phyloP scores from a whole-genome alignment of 2,329 filamentous ascomycete genomes.

The Cladosporium austrohemisphaericum region DNA sequence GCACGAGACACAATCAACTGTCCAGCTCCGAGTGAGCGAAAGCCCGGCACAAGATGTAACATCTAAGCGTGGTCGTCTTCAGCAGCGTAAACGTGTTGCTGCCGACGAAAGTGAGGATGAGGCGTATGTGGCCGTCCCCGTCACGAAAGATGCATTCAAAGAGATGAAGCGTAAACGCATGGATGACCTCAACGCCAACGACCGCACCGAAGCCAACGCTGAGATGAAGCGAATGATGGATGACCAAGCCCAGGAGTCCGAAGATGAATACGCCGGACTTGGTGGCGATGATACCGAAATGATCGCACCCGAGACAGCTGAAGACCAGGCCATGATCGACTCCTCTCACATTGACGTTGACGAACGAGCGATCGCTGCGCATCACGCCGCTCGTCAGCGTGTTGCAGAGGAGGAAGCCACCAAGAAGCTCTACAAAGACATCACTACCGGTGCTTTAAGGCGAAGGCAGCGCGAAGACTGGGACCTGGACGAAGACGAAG shows the following conservation, averaged over 20 bases:
- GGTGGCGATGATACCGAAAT: conserved; percentile 73
- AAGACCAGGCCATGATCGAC: conserved; percentile 86
- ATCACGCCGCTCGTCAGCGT: conserved; percentile 79
- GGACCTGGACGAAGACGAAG: conserved; percentile 77
- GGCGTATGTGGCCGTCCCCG: conserved; percentile 37
- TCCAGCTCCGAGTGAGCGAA: conserved; percentile 31
- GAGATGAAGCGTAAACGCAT: conserved; percentile 64
- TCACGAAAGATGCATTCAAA: conserved; percentile 57
- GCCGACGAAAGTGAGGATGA: conserved; percentile 43
- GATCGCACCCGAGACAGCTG: conserved; percentile 68
- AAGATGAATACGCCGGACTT: conserved; percentile 94
- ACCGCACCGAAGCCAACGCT: conserved; percentile 57
- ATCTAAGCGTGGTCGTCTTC: conserved; percentile 55
- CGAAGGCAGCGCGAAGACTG: conserved; percentile 70
- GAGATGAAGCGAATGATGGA: conserved; percentile 86
- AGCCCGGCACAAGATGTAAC: conserved; percentile 23
- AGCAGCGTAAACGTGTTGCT: conserved; percentile 38
- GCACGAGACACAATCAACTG: conserved; percentile 31
- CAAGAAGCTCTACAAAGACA: conserved; percentile 86
- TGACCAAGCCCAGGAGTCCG: conserved; percentile 93
- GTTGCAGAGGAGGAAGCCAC: conserved; percentile 80
- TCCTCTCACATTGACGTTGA: conserved; percentile 72
- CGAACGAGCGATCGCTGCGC: conserved; percentile 75
- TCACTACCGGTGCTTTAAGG: conserved; percentile 82
- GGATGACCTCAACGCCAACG: conserved; percentile 38